Base-by-base conservation (phyloP, 352 stramenopile species). In the Thalassiosira hispida region DNA sequence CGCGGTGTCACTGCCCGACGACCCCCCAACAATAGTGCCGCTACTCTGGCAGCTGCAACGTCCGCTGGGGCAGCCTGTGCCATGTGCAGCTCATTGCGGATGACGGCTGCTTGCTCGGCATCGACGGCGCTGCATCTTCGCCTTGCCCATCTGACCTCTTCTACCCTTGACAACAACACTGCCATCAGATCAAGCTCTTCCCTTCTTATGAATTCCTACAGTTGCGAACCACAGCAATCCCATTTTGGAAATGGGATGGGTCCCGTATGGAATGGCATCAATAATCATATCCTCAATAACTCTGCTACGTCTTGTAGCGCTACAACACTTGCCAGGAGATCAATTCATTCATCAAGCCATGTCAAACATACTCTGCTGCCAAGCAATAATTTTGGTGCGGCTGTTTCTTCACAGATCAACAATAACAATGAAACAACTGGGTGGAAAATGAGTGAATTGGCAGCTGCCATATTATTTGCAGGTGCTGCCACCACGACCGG, bases 221-320 rank as follows among this genome's bases (percentile, higher is more conserved):
- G 29, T 40, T 18, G 59, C 44, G 59, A 25, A 23, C 25, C 11
- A 67, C 12, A 27, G 42, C 57, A 55, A n/a, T 47, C 67, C 33
- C 49, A 49, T 77, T 77, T 77, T 77, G 68, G 68, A 77, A 77
- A 51, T 77, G 68, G 56, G 56, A 46, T 63, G 25, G 68, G 68
- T 70, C 42, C 42, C 46, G n/a, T 56, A 46, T 52, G 68, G 35
- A 60, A 23, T 63, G 33, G 8, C 31, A 20, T 68, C 25, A 42
- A n/a, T n/a, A n/a, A n/a, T n/a, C n/a, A n/a, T n/a, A n/a, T n/a
- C n/a, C n/a, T n/a, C n/a, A 59, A 52, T 35, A 6, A 20, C 14
- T 12, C 23, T 18, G 33, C n/a, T 47, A 16, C 18, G 11, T 16
- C 22, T 14, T 6, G 3, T 22, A 52, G 42, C 35, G 16, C 55